Evolutionary conservation across 1,284 basidiomycete genomes (phyloP).

Genomic region (Cryptococcus wingfieldii): DNA sequence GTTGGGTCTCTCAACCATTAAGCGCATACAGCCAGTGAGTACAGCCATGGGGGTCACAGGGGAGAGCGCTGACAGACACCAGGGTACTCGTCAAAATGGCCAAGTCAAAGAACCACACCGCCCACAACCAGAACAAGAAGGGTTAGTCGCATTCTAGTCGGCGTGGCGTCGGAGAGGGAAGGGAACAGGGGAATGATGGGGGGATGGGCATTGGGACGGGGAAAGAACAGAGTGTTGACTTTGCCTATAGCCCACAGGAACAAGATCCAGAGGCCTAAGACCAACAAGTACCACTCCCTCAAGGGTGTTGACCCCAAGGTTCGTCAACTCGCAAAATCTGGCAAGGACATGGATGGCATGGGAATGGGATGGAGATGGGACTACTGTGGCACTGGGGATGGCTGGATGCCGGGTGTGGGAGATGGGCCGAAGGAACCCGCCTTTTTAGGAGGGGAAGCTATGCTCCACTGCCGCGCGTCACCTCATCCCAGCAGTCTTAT

Average conservation of each 20-base stretch:
- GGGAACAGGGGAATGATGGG: not conserved
- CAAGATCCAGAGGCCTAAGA: conserved; percentile 81
- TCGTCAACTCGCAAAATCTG: conserved; percentile 12
- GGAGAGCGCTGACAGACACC: not conserved
- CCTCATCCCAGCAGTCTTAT: not conserved
- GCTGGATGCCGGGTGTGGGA: not conserved
- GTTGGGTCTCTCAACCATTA: not conserved
- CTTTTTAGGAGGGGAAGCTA: not conserved
- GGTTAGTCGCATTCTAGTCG: conserved; percentile 25
- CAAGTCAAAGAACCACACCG: conserved; percentile 59
- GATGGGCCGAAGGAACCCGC: not conserved
- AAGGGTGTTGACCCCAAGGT: conserved; percentile 67
- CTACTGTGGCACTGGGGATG: not conserved
- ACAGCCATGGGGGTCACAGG: not conserved
- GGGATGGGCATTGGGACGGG: not conserved
- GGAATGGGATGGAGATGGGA: not conserved
- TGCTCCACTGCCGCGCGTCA: not conserved
- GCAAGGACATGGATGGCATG: not conserved
- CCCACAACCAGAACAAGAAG: conserved; percentile 75
- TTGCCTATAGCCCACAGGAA: conserved; percentile 74
- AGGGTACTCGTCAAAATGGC: conserved; percentile 46
- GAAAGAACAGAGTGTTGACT: not conserved
- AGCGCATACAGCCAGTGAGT: not conserved
- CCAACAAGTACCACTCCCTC: conserved; percentile 73
- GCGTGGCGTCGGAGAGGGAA: too few species aligned